Base-by-base conservation (phyloP, 805 yeast genomes). In the Metschnikowia henanensis region DNA sequence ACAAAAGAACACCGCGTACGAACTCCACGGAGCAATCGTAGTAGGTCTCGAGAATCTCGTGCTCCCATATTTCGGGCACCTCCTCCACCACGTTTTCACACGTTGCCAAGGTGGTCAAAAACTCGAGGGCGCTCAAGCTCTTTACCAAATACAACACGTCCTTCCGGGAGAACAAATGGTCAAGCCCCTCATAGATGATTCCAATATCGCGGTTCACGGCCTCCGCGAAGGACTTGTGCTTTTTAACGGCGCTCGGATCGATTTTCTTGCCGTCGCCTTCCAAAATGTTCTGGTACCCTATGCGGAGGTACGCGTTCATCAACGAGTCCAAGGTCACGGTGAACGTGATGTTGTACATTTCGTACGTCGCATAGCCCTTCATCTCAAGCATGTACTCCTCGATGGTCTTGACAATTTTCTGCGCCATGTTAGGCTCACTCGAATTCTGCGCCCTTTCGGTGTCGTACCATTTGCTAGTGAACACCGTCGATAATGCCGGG, bases 1-100 rank as follows among this genome's bases (percentile, higher is more conserved):
- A 76, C 51, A 72, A 69, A 41, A 90, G 71, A 32, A 89, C 75
- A 12, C 82, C 81, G 35, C 77, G 78, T 33, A 91, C 73, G 55
- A 89, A 77, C 39, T 79, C 83, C 6, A 83, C 65, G 0, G 95
- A 90, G 45, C 91, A 82, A 60, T 88, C 90, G 66, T 88, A 83
- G 68, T 83, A 89, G 32, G 76, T 76, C 10, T 70, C 69, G 40
- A 89, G 67, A 30, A 86, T 76, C 34, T 76, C 79, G 42, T 56
- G 62, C 55, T 72, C 72, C 82, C 90, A 86, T 43, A 77, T 72
- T 21, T 63, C 66, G 2, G 75, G 73, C 10, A 70, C 64, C n/a
- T 54, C 53, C 19, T 52, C 58, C 47, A 53, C 39, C 7, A 72
- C 66, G 35, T 67, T 60, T n/a, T 61, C 68, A 52, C 71, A 66